phyloP scores from a whole-genome alignment of 2,329 filamentous ascomycete genomes.

The Alternaria incomplexa region DNA sequence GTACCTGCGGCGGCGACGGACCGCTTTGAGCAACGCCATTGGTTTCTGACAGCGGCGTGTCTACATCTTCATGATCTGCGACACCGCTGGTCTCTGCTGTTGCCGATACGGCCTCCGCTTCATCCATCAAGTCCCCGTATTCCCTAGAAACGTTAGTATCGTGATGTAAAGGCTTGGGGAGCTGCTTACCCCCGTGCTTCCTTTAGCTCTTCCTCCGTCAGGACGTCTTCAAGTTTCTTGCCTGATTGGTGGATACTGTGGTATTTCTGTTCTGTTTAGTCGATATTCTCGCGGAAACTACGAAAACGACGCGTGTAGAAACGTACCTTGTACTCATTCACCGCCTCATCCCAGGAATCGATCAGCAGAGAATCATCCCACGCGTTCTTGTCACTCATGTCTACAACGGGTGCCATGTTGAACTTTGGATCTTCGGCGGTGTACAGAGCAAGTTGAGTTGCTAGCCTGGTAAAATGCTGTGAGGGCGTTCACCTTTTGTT shows the following conservation, averaged over 20 bases:
- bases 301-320: not conserved
- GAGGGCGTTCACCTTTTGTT: not conserved
- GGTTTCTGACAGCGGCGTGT: constrained; percentile 24
- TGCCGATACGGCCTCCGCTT: constrained; percentile 22
- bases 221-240: constrained; percentile 44
- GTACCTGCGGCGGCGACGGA: constrained; percentile 32
- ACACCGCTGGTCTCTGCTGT: constrained; percentile 23
- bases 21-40: constrained; percentile 16
- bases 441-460: not conserved
- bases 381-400: constrained; percentile 39
- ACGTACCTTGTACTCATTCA: constrained; percentile 46
- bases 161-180: not conserved
- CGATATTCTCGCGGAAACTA: not conserved
- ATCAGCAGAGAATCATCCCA: constrained; percentile 49
- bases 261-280: constrained; percentile 41
- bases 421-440: not conserved
- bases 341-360: constrained; percentile 44
- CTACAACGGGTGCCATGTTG: constrained; percentile 33
- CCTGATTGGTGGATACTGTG: constrained; percentile 47
- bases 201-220: constrained; percentile 40
- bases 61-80: constrained; percentile 33
- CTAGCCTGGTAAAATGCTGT: not conserved
- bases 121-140: constrained; percentile 38
- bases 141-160: constrained; percentile 34
- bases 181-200: constrained; percentile 36